Conservation (phyloP, 2,329 filamentous ascomycete species). For the Acephala macrosclerotiorum region DNA sequence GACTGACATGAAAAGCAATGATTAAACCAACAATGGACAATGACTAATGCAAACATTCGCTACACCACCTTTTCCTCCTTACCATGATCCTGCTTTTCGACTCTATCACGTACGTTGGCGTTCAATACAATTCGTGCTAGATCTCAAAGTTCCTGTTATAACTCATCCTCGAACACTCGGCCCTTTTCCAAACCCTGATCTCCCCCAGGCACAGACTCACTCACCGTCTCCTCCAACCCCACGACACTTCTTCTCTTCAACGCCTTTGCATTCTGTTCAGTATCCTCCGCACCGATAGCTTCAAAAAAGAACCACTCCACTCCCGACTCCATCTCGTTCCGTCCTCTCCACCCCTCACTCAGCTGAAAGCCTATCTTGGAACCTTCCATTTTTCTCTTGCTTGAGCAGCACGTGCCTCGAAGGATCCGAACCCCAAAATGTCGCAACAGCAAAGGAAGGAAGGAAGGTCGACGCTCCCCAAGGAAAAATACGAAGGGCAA, state of each 20-base stretch:
- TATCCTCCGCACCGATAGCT: neutral
- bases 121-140: too few species aligned
- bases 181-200: neutral
- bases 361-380: neutral
- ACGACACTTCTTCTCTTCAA: neutral
- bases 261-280: too few species aligned
- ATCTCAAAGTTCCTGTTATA: too few species aligned
- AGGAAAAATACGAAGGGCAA: too few species aligned
- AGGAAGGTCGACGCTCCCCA: too few species aligned
- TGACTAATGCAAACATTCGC: neutral
- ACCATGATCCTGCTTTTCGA: too few species aligned
- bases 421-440: too few species aligned
- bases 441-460: too few species aligned
- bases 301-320: neutral
- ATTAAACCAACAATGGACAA: neutral
- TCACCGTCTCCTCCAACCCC: neutral
- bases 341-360: neutral
- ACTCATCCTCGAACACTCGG: neutral
- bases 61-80: neutral
- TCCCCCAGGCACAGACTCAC: neutral
- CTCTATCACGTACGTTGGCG: too few species aligned
- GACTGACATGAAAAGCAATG: neutral
- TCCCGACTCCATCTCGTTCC: too few species aligned
- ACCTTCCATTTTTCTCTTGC: neutral
- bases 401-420: neutral